Percentiles rank a stretch among this genome's conserved stretches.
Evolutionary conservation across 495 filamentous ascomycete genomes (phyloP).

Genomic region (Talaromyces borbonicus): DNA sequence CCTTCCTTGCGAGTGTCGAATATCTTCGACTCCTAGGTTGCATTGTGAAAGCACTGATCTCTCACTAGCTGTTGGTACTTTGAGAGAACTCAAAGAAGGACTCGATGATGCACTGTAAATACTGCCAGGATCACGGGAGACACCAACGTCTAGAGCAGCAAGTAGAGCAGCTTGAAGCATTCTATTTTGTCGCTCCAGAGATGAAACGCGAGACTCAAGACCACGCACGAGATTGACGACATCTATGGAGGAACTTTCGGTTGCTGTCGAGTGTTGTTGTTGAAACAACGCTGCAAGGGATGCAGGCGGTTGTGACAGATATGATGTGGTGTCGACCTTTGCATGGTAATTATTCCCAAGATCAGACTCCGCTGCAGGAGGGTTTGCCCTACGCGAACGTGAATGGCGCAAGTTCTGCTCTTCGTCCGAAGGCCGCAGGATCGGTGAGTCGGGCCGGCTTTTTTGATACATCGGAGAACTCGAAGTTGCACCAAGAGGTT

Average conservation of each 20-base stretch:
- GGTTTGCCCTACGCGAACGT: not conserved
- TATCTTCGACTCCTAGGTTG: not conserved
- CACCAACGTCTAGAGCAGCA: slow-evolving; percentile 23
- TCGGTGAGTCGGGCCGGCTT: slow-evolving; percentile 22
- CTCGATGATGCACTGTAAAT: not conserved
- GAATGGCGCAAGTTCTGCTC: slow-evolving; percentile 11
- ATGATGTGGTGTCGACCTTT: too few relatives aligned
- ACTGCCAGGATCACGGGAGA: slow-evolving; percentile 5
- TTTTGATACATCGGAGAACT: too few relatives aligned
- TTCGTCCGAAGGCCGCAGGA: slow-evolving; percentile 33
- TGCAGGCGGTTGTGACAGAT: too few relatives aligned
- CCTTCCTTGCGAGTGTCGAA: not conserved
- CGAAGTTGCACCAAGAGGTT: not conserved
- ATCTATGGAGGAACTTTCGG: not conserved
- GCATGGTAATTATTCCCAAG: too few relatives aligned
- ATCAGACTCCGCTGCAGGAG: too few relatives aligned
- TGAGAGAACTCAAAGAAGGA: slow-evolving; percentile 1
- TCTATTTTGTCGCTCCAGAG: slow-evolving; percentile 36
- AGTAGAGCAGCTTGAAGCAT: slow-evolving; percentile 37
- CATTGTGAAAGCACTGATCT: not conserved
- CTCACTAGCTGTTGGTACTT: slow-evolving; percentile 5
- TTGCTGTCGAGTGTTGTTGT: not conserved
- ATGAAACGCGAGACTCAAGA: slow-evolving; percentile 30
- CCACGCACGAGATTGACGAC: not conserved
- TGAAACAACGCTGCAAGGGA: not conserved